Evolutionary conservation across 148 eudicot species (phyloP).

Genomic region (Euryodendron excelsum): DNA sequence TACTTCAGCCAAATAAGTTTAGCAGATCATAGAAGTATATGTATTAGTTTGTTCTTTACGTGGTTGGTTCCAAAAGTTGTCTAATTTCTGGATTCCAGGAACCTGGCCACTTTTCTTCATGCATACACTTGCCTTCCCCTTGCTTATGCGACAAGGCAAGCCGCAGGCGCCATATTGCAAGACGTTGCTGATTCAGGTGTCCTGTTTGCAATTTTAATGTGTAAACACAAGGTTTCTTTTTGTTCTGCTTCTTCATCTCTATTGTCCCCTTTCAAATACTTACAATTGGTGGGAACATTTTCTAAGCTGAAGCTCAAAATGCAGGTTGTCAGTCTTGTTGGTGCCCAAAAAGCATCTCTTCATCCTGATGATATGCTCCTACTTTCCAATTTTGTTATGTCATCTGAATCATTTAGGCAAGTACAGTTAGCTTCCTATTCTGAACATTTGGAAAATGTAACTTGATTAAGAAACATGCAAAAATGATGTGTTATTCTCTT

Average conservation of each 20-base stretch:
- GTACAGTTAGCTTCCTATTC: constrained; percentile 21
- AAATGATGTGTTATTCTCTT: not conserved
- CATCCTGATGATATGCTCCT: constrained; percentile 98
- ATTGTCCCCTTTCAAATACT: not conserved
- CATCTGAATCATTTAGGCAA: constrained; percentile 93
- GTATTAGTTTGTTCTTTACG: not conserved
- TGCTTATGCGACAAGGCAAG: constrained; percentile 92
- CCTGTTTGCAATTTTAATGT: constrained; percentile 90
- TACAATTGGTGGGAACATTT: constrained; percentile 2
- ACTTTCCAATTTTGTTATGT: constrained; percentile 87
- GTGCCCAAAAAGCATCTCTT: constrained; percentile 90
- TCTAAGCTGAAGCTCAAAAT: constrained; percentile 26
- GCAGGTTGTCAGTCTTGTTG: constrained; percentile 95
- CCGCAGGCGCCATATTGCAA: constrained; percentile 88
- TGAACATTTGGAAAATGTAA: not conserved
- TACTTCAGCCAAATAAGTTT: not conserved
- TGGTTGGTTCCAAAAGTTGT: not conserved
- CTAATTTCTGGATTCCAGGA: constrained; percentile 46
- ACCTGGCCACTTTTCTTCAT: constrained; percentile 97
- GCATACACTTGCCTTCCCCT: constrained; percentile 98
- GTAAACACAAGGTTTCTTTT: constrained; percentile 72
- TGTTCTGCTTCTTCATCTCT: not conserved
- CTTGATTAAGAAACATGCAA: not conserved
- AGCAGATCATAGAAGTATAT: not conserved
- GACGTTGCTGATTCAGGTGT: constrained; percentile 97